Conservation (phyloP, 257 asterid genomes). For the Apocynum venetum region DNA sequence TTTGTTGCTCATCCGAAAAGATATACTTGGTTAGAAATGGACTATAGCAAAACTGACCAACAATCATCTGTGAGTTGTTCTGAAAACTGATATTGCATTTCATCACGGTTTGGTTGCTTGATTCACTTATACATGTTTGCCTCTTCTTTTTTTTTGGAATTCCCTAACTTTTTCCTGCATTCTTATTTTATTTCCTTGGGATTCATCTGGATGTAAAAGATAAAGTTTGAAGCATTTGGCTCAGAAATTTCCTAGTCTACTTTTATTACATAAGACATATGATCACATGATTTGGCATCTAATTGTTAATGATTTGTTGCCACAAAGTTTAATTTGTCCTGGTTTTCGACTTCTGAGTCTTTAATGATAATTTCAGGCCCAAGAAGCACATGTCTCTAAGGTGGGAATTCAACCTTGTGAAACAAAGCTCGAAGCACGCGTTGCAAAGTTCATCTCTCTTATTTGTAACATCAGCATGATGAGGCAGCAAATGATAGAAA, state of each 20-base stretch:
- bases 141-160: neutral
- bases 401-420: slow-evolving; percentile 46
- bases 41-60: slow-evolving; percentile 56
- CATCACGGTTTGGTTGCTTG: slow-evolving; percentile 1
- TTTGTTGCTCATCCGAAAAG: slow-evolving; percentile 50
- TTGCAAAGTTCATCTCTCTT: slow-evolving; percentile 85
- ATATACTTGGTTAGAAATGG: slow-evolving; percentile 96
- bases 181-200: neutral
- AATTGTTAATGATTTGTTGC: neutral
- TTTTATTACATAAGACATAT: neutral
- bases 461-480: slow-evolving; percentile 88
- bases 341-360: slow-evolving; percentile 10
- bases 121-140: neutral
- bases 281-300: neutral
- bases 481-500: slow-evolving; percentile 96
- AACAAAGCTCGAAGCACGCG: slow-evolving; percentile 66
- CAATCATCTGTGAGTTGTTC: slow-evolving; percentile 55
- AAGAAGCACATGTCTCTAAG: slow-evolving; percentile 25
- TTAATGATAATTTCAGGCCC: slow-evolving; percentile 37
- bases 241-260: neutral
- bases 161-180: too few species aligned
- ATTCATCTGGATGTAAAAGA: too few species aligned
- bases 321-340: neutral
- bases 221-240: neutral
- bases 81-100: slow-evolving; percentile 11